Evolutionary conservation across 371 early-diverging fungal genomes (phyloP).

Genomic region (Zychaea mexicana): DNA sequence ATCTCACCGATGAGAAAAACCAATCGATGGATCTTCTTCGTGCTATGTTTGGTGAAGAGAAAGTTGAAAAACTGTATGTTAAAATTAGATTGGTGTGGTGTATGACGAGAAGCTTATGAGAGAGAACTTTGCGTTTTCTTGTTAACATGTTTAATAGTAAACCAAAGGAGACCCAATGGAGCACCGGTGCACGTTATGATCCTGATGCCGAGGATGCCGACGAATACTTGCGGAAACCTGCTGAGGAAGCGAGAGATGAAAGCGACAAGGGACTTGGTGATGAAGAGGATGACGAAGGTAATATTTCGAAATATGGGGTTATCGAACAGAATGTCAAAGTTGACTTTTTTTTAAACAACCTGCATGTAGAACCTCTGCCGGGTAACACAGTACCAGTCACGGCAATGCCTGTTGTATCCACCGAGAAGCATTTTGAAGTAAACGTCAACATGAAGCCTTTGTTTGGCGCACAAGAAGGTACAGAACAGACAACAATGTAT

Average conservation of each 20-base stretch:
- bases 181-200: constrained; percentile 49
- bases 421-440: constrained; percentile 50
- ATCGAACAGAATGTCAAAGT: not conserved
- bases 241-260: not conserved
- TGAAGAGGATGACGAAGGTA: constrained; percentile 12
- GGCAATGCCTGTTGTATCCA: constrained; percentile 17
- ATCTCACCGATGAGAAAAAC: constrained; percentile 36
- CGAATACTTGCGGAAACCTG: constrained; percentile 19
- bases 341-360: not conserved
- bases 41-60: constrained; percentile 59
- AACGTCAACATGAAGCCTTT: constrained; percentile 62
- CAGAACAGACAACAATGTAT: not conserved
- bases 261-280: constrained; percentile 18
- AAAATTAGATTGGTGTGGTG: too few species aligned
- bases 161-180: constrained; percentile 8
- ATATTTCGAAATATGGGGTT: too few species aligned
- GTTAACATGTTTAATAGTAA: not conserved
- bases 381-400: constrained; percentile 29
- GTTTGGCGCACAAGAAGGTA: constrained; percentile 48
- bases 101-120: too few species aligned
- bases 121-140: too few species aligned
- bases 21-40: constrained; percentile 58
- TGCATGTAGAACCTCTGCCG: not conserved
- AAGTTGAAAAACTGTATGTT: constrained; percentile 35
- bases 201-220: constrained; percentile 54